phyloP scores from a whole-genome alignment of 805 yeast species.

The Lipomyces yamadae region DNA sequence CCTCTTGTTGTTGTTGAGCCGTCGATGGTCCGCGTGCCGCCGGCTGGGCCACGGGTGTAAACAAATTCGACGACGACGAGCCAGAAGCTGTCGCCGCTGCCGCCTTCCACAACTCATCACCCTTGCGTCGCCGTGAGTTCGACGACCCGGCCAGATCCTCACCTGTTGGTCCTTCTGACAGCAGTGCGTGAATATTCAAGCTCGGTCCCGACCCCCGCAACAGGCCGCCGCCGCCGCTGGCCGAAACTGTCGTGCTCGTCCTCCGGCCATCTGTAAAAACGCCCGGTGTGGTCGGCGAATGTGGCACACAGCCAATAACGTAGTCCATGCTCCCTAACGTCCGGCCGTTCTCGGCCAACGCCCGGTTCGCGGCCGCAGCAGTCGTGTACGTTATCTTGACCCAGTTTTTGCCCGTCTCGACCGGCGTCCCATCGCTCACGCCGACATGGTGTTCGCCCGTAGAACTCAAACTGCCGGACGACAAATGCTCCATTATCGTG shows the following conservation, averaged over 20 bases:
- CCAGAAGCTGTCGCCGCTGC: background rate
- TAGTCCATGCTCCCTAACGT: slow-evolving; percentile 62
- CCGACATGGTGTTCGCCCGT: slow-evolving; percentile 20
- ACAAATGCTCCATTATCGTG: slow-evolving; percentile 65
- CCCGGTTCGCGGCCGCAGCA: slow-evolving; percentile 75
- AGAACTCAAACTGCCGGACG: background rate
- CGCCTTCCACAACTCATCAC: slow-evolving; percentile 6
- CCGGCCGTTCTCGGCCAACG: slow-evolving; percentile 80
- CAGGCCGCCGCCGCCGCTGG: too few species aligned
- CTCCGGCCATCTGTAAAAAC: too few species aligned
- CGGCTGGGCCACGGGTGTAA: slow-evolving; percentile 10
- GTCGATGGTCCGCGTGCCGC: background rate
- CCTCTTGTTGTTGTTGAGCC: background rate
- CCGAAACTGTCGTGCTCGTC: too few species aligned
- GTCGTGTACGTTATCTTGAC: slow-evolving; percentile 84
- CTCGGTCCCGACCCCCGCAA: slow-evolving; percentile 19
- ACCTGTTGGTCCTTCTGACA: background rate
- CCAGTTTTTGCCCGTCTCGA: slow-evolving; percentile 88
- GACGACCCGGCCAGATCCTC: background rate
- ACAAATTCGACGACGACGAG: background rate
- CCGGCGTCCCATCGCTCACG: slow-evolving; percentile 52
- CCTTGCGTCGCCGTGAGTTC: background rate
- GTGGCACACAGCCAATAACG: slow-evolving; percentile 71
- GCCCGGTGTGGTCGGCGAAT: slow-evolving; percentile 38
- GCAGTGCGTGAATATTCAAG: slow-evolving; percentile 21